Evolutionary conservation across 2,329 filamentous ascomycete genomes (phyloP).

Genomic region (Fusarium sp.): DNA sequence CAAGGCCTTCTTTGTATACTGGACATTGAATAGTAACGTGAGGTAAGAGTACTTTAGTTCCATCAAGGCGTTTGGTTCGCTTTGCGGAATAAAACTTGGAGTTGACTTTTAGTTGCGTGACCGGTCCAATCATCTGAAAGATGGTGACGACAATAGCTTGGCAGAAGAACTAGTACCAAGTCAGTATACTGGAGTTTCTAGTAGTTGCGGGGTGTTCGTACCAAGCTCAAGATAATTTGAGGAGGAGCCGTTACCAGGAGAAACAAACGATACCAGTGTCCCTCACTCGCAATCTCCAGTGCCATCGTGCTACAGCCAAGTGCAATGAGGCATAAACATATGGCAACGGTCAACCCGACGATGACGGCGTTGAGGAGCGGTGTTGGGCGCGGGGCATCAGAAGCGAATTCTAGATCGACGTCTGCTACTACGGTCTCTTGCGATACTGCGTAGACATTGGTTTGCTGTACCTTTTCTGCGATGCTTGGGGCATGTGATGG

Average conservation of each 20-base stretch:
- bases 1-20: conserved; percentile 50
- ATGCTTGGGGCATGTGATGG: background rate
- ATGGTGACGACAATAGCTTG: background rate
- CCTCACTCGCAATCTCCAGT: background rate
- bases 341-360: background rate
- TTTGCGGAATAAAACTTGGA: conserved; percentile 22
- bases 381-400: background rate
- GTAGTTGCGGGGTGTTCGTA: background rate
- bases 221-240: background rate
- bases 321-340: background rate
- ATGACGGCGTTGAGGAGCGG: background rate
- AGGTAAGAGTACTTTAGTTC: conserved; percentile 31
- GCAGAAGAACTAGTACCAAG: background rate
- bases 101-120: conserved; percentile 1
- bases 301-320: background rate
- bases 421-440: background rate
- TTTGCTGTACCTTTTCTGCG: background rate
- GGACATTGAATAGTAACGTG: conserved; percentile 56
- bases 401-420: background rate
- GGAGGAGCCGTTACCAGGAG: background rate
- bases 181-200: rapidly evolving
- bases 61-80: background rate
- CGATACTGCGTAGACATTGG: background rate
- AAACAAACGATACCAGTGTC: background rate
- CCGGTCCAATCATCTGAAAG: background rate